Percentiles rank a stretch among this genome's conserved stretches.
These are phyloP conservation scores for Kuraishia borneana DNA, from an alignment of 805 yeast species.

Conservation along the genomic window DNA sequence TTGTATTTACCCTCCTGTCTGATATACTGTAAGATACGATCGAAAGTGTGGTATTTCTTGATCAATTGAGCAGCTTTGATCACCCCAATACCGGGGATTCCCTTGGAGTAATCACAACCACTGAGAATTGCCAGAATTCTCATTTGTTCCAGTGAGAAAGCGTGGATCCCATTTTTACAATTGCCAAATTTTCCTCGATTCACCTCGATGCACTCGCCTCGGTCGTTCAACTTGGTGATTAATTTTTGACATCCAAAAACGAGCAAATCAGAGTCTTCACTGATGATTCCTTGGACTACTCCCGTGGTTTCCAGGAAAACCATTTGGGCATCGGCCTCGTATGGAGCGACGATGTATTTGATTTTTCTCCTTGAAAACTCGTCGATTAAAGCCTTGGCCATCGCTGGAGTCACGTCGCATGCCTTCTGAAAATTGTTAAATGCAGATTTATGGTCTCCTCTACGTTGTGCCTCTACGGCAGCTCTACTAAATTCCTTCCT, in stretches of 20 bases:
- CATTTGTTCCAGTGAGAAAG: conserved; percentile 44
- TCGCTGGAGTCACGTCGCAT: conserved; percentile 78
- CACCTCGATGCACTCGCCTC: conserved; percentile 60
- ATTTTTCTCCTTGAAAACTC: conserved; percentile 48
- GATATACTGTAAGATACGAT: conserved; percentile 44
- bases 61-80: conserved; percentile 61
- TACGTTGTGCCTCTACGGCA: conserved; percentile 39
- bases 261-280: conserved; percentile 90
- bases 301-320: conserved; percentile 75
- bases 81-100: conserved; percentile 73
- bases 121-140: conserved; percentile 74
- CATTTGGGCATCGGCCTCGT: conserved; percentile 97
- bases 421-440: conserved; percentile 63
- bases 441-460: conserved; percentile 52
- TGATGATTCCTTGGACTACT: conserved; percentile 70
- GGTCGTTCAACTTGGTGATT: conserved; percentile 73
- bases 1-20: conserved; percentile 46
- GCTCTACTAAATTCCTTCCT: conserved; percentile 46
- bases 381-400: conserved; percentile 81
- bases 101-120: conserved; percentile 96
- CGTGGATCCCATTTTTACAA: conserved; percentile 28
- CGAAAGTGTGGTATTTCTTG: conserved; percentile 35
- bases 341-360: conserved; percentile 86
- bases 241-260: conserved; percentile 74
- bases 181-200: conserved; percentile 39